A percentile compares a stretch with the other conserved stretches of the same genome.
Conservation (phyloP, 192 early-diverging fungal genomes). For the Podila minutissima region DNA sequence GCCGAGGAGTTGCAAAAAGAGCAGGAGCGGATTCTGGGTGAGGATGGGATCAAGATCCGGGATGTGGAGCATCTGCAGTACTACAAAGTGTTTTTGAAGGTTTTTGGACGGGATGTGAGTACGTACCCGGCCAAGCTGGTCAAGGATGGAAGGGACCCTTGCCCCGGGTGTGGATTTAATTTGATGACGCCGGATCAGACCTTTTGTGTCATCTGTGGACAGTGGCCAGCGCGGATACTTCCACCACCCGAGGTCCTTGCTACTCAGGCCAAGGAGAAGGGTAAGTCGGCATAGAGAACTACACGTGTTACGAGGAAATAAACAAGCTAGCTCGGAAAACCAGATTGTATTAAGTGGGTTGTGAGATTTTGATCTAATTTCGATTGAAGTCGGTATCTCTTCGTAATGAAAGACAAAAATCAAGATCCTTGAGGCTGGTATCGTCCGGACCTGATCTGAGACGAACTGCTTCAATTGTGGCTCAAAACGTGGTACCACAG, state of each 20-base stretch:
- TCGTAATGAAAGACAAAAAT: too few species aligned
- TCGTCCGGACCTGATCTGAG: too few species aligned
- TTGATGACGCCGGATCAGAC: constrained; percentile 59
- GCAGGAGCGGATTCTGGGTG: constrained; percentile 42
- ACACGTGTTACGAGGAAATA: not conserved
- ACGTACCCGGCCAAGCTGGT: constrained; percentile 28
- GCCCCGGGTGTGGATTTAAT: constrained; percentile 69
- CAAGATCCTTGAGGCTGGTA: too few species aligned
- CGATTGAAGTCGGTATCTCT: too few species aligned
- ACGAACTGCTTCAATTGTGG: too few species aligned
- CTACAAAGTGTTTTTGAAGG: constrained; percentile 61
- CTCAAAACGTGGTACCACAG: too few species aligned
- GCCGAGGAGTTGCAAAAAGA: constrained; percentile 32
- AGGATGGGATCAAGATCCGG: constrained; percentile 64
- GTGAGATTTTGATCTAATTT: too few species aligned
- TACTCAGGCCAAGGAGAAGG: not conserved
- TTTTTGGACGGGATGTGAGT: constrained; percentile 48
- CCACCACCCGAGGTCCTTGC: constrained; percentile 44
- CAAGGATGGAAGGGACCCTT: constrained; percentile 63
- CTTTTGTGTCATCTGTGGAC: constrained; percentile 73
- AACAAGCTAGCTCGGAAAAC: not conserved
- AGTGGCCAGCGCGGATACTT: constrained; percentile 62
- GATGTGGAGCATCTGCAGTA: constrained; percentile 72
- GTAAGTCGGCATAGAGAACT: not conserved
- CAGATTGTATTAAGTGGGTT: too few species aligned